Percentiles rank a stretch among this genome's conserved stretches.
Conservation (phyloP, 768 basidiomycete genomes). For the Pulveroboletus sp. region DNA sequence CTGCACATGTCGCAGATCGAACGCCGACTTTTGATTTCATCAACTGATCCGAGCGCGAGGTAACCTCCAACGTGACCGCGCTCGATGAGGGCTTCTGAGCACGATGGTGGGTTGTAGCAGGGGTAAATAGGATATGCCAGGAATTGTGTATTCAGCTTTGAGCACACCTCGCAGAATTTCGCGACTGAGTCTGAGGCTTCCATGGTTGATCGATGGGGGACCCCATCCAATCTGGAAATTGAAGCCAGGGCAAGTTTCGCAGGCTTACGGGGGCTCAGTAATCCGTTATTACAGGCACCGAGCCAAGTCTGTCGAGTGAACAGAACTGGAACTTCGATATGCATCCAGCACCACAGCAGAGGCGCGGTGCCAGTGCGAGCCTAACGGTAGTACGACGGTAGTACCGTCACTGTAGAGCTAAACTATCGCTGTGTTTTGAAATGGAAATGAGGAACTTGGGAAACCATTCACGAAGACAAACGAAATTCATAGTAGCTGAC, state of each 20-base stretch:
- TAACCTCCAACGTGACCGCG: no score
- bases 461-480: no score
- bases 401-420: no score
- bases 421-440: no score
- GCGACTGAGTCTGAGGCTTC: not conserved
- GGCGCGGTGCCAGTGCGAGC: no score
- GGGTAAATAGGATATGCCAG: conserved; percentile 1
- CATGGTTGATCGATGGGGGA: conserved; percentile 1
- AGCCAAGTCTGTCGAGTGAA: no score
- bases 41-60: conserved; percentile 8
- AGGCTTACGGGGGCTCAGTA: not conserved
- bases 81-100: conserved; percentile 1
- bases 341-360: no score
- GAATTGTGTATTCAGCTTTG: conserved; percentile 1
- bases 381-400: no score
- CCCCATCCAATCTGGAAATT: not conserved
- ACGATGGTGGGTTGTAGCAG: not conserved
- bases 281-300: not conserved
- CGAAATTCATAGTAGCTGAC: no score
- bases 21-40: conserved; percentile 13
- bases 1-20: conserved; percentile 9
- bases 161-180: conserved; percentile 7
- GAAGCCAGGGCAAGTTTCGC: not conserved
- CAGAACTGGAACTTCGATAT: no score
- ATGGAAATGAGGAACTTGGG: no score